Conservation (phyloP, 768 basidiomycete species). For the Rhodotorula sphaerocarpa region DNA sequence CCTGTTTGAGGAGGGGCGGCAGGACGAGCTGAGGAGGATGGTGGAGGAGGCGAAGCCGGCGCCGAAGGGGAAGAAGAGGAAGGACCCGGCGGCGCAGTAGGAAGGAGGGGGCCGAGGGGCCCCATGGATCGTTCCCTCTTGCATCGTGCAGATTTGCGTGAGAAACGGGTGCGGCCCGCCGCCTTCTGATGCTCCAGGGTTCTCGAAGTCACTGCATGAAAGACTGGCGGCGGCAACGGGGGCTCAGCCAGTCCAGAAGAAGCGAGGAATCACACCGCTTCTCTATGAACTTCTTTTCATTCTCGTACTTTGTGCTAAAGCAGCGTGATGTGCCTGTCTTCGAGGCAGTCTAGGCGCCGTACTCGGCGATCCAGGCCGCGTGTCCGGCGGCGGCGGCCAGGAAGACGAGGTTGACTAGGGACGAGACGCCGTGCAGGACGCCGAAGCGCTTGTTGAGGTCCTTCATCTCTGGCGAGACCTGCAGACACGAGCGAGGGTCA, state of each 20-base stretch:
- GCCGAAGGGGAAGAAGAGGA: constrained; percentile 8
- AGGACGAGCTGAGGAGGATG: neutral
- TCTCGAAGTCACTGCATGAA: too few species aligned
- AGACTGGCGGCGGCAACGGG: too few species aligned
- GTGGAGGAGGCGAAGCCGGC: neutral
- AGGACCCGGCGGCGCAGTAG: neutral
- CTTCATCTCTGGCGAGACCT: constrained; percentile 35
- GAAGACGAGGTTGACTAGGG: constrained; percentile 35
- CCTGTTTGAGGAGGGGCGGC: constrained; percentile 23
- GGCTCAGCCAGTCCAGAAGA: too few species aligned
- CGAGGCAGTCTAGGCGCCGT: neutral
- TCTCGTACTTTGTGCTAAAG: too few species aligned
- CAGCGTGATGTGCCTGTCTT: neutral
- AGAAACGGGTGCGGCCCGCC: too few species aligned
- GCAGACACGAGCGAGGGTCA: neutral
- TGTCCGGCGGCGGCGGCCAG: constrained; percentile 21
- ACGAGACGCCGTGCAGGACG: constrained; percentile 30
- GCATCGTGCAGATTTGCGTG: too few species aligned
- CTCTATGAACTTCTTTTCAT: too few species aligned
- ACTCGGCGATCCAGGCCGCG: constrained; percentile 15
- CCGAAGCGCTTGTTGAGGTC: constrained; percentile 30
- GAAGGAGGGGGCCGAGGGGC: neutral
- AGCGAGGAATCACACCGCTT: too few species aligned
- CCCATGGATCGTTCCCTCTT: neutral
- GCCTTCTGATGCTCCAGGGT: too few species aligned